Percentiles rank a stretch among this genome's conserved stretches.
phyloP scores from a whole-genome alignment of 352 stramenopile genomes.

The Globisporangium iwayamae region DNA sequence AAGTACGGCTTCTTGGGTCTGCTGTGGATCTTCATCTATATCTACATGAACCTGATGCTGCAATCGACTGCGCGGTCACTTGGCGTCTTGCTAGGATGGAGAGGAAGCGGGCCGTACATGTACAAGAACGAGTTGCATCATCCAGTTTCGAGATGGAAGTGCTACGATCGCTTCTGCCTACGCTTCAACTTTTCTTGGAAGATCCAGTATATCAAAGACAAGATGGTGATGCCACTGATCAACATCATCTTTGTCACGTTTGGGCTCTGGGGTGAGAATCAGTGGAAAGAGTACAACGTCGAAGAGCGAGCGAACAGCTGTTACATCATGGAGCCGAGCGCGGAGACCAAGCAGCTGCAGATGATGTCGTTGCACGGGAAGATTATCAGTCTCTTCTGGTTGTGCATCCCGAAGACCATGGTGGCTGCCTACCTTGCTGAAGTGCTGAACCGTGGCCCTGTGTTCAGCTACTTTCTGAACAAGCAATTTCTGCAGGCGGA shows the following conservation, averaged over 20 bases:
- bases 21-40: slow-evolving; percentile 39
- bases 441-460: slow-evolving; percentile 46
- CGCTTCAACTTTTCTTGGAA: slow-evolving; percentile 64
- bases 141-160: slow-evolving; percentile 24
- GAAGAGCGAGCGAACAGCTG: slow-evolving; percentile 54
- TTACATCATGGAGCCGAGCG: slow-evolving; percentile 54
- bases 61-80: slow-evolving; percentile 42
- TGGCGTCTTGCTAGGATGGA: slow-evolving; percentile 37
- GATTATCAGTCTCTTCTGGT: slow-evolving; percentile 58
- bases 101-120: slow-evolving; percentile 34
- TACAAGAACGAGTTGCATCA: slow-evolving; percentile 31
- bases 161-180: slow-evolving; percentile 43
- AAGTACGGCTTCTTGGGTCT: slow-evolving; percentile 42
- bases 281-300: slow-evolving; percentile 55
- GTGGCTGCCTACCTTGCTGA: slow-evolving; percentile 50
- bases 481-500: slow-evolving; percentile 56
- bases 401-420: slow-evolving; percentile 47
- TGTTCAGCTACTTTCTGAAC: slow-evolving; percentile 65
- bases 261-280: slow-evolving; percentile 39
- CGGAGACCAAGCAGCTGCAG: slow-evolving; percentile 59
- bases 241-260: slow-evolving; percentile 47
- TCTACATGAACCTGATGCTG: slow-evolving; percentile 50
- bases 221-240: slow-evolving; percentile 49
- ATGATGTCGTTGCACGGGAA: slow-evolving; percentile 70
- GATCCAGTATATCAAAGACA: slow-evolving; percentile 50